A percentile compares a stretch with the other conserved stretches of the same genome.
Conservation (phyloP, 805 yeast species). For the Naumovozyma baii region DNA sequence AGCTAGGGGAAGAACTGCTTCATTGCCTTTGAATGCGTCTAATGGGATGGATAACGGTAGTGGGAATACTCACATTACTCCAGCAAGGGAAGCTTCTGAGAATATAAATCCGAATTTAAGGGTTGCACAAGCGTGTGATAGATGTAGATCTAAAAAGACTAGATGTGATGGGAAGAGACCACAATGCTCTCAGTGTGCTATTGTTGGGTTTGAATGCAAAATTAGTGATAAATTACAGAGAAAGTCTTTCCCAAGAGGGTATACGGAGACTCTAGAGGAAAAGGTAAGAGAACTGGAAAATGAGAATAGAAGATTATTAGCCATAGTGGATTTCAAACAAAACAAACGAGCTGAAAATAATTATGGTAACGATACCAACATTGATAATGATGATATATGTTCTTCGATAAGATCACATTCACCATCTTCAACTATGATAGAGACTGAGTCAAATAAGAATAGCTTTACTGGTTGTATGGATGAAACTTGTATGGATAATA, state of each 20-base stretch:
- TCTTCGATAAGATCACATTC: background rate
- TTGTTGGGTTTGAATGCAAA: slow-evolving; percentile 79
- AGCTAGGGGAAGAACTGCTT: no score
- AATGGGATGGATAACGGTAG: no score
- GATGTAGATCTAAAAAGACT: slow-evolving; percentile 68
- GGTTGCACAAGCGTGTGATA: slow-evolving; percentile 85
- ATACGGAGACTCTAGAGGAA: slow-evolving; percentile 83
- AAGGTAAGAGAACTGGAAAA: slow-evolving; percentile 77
- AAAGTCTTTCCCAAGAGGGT: slow-evolving; percentile 83
- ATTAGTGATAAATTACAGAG: slow-evolving; percentile 81
- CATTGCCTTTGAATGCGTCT: no score
- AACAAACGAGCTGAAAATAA: no score
- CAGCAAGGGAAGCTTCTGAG: no score
- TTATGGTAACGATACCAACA: background rate
- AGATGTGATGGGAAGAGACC: slow-evolving; percentile 63
- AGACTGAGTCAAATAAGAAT: background rate
- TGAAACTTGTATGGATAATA: background rate
- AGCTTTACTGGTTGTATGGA: background rate
- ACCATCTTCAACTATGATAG: background rate
- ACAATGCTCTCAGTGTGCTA: slow-evolving; percentile 71
- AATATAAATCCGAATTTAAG: slow-evolving; percentile 24
- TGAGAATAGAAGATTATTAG: slow-evolving; percentile 62
- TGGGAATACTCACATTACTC: no score
- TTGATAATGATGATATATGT: background rate
- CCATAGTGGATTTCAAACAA: slow-evolving; percentile 30